Evolutionary conservation across 306 rosid species (phyloP), one percentile per base, ranked within the genome.

Genomic region (Lathyrus aphaca): DNA sequence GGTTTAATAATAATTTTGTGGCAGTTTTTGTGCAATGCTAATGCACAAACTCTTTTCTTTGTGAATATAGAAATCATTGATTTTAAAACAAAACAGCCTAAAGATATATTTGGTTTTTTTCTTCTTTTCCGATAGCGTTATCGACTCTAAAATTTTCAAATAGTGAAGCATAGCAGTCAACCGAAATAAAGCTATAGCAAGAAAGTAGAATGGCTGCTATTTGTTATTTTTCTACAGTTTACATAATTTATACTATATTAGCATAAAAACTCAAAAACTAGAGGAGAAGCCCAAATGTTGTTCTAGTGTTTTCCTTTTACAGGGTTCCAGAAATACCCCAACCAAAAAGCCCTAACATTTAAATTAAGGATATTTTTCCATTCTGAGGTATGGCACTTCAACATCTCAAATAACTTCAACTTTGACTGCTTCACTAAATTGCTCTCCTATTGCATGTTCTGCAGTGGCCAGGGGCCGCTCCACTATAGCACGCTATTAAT

Each of bases 11-110:
- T 59, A 30, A 37, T 53, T 64, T 49, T 29, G 29, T 12, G 10
- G 39, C 1, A 30, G 55, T 6, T 62, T 37, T 29, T 18, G 48
- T 13, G n/a, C 9, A 30, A 16, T 19, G 39, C 37, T 11, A 30
- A 27, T 48, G 50, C 48, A 30, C 37, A 42, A 45, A 39, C 51
- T 30, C 49, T 59, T 29, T 17, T 64, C 23, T n/a, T 29, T 13
- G 46, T 51, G 58, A 54, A 64, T 17, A 15, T 19, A 53, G 10
- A 54, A 17, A 64, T 42, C 15, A 5, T 5, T 10, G 15, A 39
- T 39, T 55, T 63, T 25, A 51, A 50, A 42, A 64, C 29, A 54
- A 65, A 42, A 15, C 38, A 54, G 66, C 19, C 42, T 32, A 64
- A 53, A 7, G 38, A 54, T 21, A 35, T 51, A 35, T 6, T 32